These are phyloP conservation scores for Yamadazyma jaroonii DNA, from an alignment of 1,139 yeast genomes.

Conservation along the genomic window DNA sequence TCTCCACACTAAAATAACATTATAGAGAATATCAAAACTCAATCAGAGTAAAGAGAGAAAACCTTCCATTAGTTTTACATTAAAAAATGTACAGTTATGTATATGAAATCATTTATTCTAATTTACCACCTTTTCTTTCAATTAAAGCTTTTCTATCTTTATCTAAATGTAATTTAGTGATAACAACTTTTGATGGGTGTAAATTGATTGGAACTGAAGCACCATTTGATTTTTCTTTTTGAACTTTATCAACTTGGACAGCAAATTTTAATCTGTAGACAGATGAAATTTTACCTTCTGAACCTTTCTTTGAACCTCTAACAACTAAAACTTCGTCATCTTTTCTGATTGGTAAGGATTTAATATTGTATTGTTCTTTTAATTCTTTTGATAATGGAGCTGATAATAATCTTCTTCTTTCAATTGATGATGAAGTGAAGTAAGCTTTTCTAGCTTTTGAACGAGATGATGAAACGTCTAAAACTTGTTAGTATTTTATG, in stretches of 20 bases:
- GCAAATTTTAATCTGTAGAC: slow-evolving; percentile 99
- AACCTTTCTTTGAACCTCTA: slow-evolving; percentile 99
- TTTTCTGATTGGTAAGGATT: slow-evolving; percentile 96
- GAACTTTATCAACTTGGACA: slow-evolving; percentile 94
- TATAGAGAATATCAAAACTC: too few species aligned
- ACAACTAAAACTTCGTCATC: slow-evolving; percentile 94
- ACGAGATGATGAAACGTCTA: slow-evolving; percentile 99
- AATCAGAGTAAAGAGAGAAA: too few species aligned
- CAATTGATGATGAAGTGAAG: slow-evolving; percentile 97
- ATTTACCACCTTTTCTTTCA: slow-evolving; percentile 47
- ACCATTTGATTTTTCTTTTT: slow-evolving; percentile 98
- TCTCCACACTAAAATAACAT: too few species aligned
- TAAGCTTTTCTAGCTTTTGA: slow-evolving; percentile 99
- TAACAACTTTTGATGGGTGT: slow-evolving; percentile 98
- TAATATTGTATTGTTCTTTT: slow-evolving; percentile 95
- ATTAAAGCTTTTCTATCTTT: slow-evolving; percentile 98
- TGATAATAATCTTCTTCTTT: slow-evolving; percentile 92
- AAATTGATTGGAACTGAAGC: slow-evolving; percentile 96
- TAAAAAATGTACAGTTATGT: slow-evolving; percentile 10
- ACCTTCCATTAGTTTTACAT: slow-evolving; percentile 12
- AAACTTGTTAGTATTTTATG: slow-evolving; percentile 8
- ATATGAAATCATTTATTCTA: slow-evolving; percentile 22
- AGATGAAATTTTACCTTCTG: slow-evolving; percentile 96
- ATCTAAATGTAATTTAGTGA: slow-evolving; percentile 97
- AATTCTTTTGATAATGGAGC: slow-evolving; percentile 99